Evolutionary conservation across 352 stramenopile genomes (phyloP), one percentile per base, ranked within the genome.

Genomic region (Phytophthora chlamydospora): DNA sequence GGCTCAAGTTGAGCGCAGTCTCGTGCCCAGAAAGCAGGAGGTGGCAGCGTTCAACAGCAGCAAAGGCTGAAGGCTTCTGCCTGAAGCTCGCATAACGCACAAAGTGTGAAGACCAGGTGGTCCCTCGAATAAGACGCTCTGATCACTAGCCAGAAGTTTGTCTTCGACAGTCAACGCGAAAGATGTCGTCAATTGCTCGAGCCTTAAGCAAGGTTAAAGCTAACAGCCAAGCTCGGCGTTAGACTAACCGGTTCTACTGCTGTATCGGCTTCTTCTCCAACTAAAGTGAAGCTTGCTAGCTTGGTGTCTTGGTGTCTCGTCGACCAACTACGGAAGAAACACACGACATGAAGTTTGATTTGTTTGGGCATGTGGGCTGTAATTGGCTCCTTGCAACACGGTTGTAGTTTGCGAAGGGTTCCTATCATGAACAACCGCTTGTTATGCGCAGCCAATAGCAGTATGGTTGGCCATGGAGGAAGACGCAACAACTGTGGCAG

Each of bases 391-490:
- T 92, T 90, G 81, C 72, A 82, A 88, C 74, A 92, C 75, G 68
- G 64, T 65, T 61, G 63, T 77, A 75, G 69, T 73, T 87, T 74
- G 68, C 75, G 83, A 90, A 90, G 81, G 83, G 81, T 92, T 92
- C 83, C 83, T 92, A 92, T 92, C 83, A 90, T 89, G 78, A 92
- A 87, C 83, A 90, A 90, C 81, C 81, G 83, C 83, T 92, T 88
- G 45, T 48, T 92, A 75, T 92, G 63, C 84, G 83, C 83, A 92
- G 74, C 69, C 83, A 89, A 90, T 90, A 92, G 83, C 83, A 92
- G 83, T 92, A 88, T 78, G 66, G 68, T 87, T 85, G 83, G 78
- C 57, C 73, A 90, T 75, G 47, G 69, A 74, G 39, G 21, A 54
- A 50, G 68, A 83, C 67, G 63, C 83, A 88, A 87, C 68, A 82